A percentile compares a stretch with the other conserved stretches of the same genome.
phyloP scores from a whole-genome alignment of 1,139 yeast species.

The Scheffersomyces titani region DNA sequence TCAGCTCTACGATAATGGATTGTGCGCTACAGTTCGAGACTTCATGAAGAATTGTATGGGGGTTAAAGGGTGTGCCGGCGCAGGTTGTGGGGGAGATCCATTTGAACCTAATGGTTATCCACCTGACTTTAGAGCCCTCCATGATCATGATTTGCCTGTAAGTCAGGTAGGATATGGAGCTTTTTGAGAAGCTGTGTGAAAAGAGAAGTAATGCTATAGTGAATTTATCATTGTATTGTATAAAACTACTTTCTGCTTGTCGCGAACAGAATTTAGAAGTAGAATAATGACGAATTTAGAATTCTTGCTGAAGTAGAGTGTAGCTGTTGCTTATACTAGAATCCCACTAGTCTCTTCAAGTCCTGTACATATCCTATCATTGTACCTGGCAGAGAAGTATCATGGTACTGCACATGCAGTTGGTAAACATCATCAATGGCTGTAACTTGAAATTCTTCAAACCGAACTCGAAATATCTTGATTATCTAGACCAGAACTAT shows the following conservation, averaged over 20 bases:
- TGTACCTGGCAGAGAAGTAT: neutral
- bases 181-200: neutral
- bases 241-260: too few relatives aligned
- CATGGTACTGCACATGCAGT: neutral
- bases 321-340: neutral
- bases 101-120: neutral
- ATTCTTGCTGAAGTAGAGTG: neutral
- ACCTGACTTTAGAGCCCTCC: neutral
- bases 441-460: neutral
- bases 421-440: neutral
- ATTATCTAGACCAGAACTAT: neutral
- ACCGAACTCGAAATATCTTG: neutral
- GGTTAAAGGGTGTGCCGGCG: slow-evolving; percentile 3
- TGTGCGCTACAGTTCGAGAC: slow-evolving; percentile 13
- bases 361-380: neutral
- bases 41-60: slow-evolving; percentile 11
- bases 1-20: slow-evolving; percentile 8
- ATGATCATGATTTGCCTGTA: neutral
- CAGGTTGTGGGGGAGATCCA: slow-evolving; percentile 2
- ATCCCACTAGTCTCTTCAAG: neutral
- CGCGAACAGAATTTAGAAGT: neutral
- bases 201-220: too few relatives aligned
- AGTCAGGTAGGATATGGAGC: neutral
- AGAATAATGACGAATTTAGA: neutral
- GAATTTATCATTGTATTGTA: neutral